Percentiles rank a stretch among this genome's conserved stretches.
Evolutionary conservation across 2,329 filamentous ascomycete genomes (phyloP).

Genomic region (Hymenoscyphus repandus): DNA sequence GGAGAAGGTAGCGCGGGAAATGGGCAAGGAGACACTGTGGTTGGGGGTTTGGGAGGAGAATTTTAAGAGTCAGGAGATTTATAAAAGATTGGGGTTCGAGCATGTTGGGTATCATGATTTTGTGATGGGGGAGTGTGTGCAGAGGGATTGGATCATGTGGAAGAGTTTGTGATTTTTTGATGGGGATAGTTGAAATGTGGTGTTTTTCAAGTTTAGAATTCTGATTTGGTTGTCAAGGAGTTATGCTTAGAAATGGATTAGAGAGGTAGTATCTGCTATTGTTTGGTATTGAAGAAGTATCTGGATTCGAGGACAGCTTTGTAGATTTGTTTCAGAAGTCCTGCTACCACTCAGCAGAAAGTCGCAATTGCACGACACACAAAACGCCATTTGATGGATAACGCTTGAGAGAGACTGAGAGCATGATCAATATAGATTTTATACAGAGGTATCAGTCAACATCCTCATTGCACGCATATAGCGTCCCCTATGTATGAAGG

Average conservation of each 20-base stretch:
- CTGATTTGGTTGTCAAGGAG: not conserved
- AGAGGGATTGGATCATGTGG: slow-evolving; percentile 39
- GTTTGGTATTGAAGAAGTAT: no score
- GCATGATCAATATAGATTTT: not conserved
- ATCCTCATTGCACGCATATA: not conserved
- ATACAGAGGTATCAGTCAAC: not conserved
- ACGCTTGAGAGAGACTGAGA: not conserved
- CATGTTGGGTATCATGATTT: slow-evolving; percentile 39
- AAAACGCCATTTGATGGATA: no score
- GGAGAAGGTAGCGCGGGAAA: slow-evolving; percentile 32
- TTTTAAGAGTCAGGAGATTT: slow-evolving; percentile 33
- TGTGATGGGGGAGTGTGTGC: slow-evolving; percentile 35
- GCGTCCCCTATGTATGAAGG: not conserved
- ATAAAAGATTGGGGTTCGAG: slow-evolving; percentile 37
- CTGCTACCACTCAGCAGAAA: no score
- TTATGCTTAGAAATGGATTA: not conserved
- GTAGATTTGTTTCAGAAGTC: not conserved
- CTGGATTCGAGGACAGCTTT: no score
- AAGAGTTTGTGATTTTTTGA: slow-evolving; percentile 27
- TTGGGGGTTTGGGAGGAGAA: slow-evolving; percentile 46
- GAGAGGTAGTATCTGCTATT: no score
- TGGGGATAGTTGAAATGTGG: not conserved
- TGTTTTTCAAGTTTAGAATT: not conserved
- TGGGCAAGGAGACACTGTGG: slow-evolving; percentile 39
- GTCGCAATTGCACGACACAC: no score